Conservation (phyloP, 2,329 filamentous ascomycete species). For the Clarireedia paspali region DNA sequence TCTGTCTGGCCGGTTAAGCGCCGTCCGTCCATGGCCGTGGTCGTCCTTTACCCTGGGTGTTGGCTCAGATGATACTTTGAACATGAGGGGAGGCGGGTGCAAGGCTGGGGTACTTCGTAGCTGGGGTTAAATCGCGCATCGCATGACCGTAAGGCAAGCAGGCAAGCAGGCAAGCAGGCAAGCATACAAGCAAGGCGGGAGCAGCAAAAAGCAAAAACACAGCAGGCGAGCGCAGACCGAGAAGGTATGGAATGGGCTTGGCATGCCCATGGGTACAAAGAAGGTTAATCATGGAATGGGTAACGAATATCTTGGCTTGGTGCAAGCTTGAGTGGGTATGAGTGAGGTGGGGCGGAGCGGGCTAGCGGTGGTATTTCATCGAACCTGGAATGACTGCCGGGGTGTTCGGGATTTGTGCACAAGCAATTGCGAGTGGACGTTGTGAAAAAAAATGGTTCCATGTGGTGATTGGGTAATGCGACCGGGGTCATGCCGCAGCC, state of each 20-base stretch:
- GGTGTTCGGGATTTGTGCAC: no score
- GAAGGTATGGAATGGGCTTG: not conserved
- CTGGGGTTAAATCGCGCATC: not conserved
- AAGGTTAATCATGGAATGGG: not conserved
- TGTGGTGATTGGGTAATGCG: constrained; percentile 6
- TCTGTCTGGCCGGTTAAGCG: not conserved
- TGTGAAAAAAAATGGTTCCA: no score
- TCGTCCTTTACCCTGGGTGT: not conserved
- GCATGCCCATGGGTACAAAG: not conserved
- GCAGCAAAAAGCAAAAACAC: not conserved
- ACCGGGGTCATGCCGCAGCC: constrained; percentile 7
- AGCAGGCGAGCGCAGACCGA: not conserved
- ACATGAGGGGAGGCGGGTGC: not conserved
- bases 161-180: not conserved
- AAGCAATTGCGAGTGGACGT: no score
- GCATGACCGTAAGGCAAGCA: not conserved
- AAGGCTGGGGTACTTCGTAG: not conserved
- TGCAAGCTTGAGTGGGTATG: not conserved
- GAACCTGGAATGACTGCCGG: no score
- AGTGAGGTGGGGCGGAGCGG: not conserved
- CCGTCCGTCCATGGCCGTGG: not conserved
- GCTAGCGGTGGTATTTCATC: not conserved
- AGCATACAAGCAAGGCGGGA: not conserved
- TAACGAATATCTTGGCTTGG: not conserved
- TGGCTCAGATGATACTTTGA: not conserved